phyloP scores from a whole-genome alignment of 495 filamentous ascomycete species.

The Hypoxylon lenormandii region DNA sequence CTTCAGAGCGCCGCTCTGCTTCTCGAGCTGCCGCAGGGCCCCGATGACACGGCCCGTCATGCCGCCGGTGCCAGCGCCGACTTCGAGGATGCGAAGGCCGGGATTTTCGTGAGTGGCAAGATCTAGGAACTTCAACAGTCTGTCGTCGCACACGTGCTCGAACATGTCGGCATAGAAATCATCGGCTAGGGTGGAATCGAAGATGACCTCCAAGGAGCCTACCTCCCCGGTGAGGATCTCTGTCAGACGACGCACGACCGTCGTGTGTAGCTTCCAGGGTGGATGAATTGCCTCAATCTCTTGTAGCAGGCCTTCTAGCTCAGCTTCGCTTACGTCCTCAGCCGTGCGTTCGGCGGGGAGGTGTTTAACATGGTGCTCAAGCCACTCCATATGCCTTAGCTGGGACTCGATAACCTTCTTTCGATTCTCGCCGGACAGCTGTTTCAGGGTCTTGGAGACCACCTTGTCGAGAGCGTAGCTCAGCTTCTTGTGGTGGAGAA shows the following conservation, averaged over 20 bases:
- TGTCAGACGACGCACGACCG: constrained; percentile 48
- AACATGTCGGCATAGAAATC: constrained; percentile 47
- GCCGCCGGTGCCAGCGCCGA: constrained; percentile 63
- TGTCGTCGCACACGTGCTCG: constrained; percentile 36
- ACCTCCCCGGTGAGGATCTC: constrained; percentile 57
- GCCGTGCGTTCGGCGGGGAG: constrained; percentile 5
- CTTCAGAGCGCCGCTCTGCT: constrained; percentile 30
- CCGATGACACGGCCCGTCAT: constrained; percentile 45
- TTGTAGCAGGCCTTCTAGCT: constrained; percentile 26
- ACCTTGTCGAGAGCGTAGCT: constrained; percentile 30
- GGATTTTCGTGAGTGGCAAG: constrained; percentile 58
- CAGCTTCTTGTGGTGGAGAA: constrained; percentile 32
- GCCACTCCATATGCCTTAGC: constrained; percentile 44
- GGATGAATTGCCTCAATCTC: constrained; percentile 39
- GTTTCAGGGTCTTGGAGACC: constrained; percentile 28
- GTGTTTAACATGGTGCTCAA: constrained; percentile 36
- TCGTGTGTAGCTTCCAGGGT: constrained; percentile 46
- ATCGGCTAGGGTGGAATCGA: constrained; percentile 40
- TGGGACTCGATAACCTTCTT: constrained; percentile 20
- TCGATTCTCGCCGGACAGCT: constrained; percentile 24
- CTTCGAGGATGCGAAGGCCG: constrained; percentile 57
- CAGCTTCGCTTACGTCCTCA: constrained; percentile 29
- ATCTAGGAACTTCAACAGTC: constrained; percentile 40
- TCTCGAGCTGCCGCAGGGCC: constrained; percentile 39
- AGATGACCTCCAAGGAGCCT: constrained; percentile 55